phyloP scores from a whole-genome alignment of 2,329 filamentous ascomycete species.

The Fusarium metavorans region DNA sequence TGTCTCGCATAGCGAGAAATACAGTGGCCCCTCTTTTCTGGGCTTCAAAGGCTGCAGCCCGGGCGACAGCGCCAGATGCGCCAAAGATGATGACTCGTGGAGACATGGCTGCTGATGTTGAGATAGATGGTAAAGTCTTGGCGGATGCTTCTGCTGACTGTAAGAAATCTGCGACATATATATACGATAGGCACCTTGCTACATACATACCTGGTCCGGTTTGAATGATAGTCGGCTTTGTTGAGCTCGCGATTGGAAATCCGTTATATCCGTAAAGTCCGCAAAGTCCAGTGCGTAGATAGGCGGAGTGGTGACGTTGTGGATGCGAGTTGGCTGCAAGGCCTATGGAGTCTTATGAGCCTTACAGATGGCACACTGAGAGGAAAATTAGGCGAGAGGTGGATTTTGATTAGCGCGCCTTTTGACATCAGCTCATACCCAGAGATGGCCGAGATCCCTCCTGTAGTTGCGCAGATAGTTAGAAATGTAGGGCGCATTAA shows the following conservation, averaged over 20 bases:
- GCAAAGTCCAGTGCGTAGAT: neutral
- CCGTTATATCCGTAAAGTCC: neutral
- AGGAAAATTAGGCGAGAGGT: neutral
- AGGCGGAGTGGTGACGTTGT: neutral
- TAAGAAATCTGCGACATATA: neutral
- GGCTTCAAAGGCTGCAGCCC: conserved; percentile 18
- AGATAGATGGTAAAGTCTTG: neutral
- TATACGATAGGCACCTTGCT: neutral
- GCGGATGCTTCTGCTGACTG: neutral
- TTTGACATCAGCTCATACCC: neutral
- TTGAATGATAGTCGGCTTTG: neutral
- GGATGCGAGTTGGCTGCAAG: neutral
- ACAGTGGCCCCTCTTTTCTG: conserved; percentile 10
- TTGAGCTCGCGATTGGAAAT: neutral
- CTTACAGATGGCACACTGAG: neutral
- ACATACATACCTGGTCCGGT: neutral
- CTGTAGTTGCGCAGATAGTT: neutral
- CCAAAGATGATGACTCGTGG: conserved; percentile 25
- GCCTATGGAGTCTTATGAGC: neutral
- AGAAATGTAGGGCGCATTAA: neutral
- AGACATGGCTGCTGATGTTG: neutral
- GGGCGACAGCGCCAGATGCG: conserved; percentile 22
- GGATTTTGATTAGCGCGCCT: neutral
- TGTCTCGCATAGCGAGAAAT: conserved; percentile 21
- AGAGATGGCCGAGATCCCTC: neutral